Base-by-base conservation (phyloP, 2,329 filamentous ascomycete genomes). In the Didymella lethalis region DNA sequence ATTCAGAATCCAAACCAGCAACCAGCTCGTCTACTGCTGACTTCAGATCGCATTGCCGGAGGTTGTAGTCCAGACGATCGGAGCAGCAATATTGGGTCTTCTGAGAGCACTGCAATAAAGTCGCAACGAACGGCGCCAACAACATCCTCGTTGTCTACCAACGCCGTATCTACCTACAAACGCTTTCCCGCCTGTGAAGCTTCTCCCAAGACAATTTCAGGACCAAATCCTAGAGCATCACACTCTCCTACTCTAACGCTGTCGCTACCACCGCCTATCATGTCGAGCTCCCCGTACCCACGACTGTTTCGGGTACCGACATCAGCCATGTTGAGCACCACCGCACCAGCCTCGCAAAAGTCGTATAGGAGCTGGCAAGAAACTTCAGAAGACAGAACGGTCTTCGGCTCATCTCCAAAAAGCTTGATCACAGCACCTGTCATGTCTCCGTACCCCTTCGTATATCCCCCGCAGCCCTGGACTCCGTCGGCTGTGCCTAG, bases 361-460 rank as follows among this genome's bases (percentile, higher is more conserved):
- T 52, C 36, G 14, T 36, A 18, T 31, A 43, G 20, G 12, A 14
- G 28, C 23, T 62, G 48, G 54, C 31, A 43, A n/a, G 46, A 48
- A 18, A 23, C 49, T 6, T 40, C 45, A 6, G 52, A 57, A 20
- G 45, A 45, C 0, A 54, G 28, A 18, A 47, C 40, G 11, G 32
- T 57, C 20, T 53, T 51, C 25, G 44, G n/a, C 14, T 4, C 41
- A 1, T 48, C 51, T 47, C 51, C 51, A 16, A 28, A 11, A n/a
- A 26, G 54, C 4, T 44, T 61, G 38, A 43, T 53, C 11, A 56
- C 59, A 16, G 44, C 59, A 16, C 59, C 62, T 23, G 16, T 55
- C 12, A 54, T 53, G 16, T 61, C 49, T 29, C 47, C 52, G 4
- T 26, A 59, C 25, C 59, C 51, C 2, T 62, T 61, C 23, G 43